phyloP scores from a whole-genome alignment of 2,329 filamentous ascomycete genomes.

The Bretziella fagacearum region DNA sequence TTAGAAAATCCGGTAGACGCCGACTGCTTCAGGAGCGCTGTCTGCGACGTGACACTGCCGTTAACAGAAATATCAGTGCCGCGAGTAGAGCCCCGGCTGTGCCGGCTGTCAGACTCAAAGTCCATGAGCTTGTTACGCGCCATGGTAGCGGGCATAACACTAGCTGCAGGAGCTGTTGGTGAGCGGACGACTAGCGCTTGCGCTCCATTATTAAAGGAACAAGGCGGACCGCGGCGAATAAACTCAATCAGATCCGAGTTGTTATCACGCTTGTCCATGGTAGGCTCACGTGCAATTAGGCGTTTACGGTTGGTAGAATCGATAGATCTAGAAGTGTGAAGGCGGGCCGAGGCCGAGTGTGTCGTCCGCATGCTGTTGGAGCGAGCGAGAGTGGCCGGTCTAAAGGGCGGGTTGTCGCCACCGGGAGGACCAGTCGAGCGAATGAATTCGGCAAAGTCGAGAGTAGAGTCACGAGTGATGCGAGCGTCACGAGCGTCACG shows the following conservation, averaged over 20 bases:
- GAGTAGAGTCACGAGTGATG: slow-evolving; percentile 50
- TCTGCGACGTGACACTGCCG: slow-evolving; percentile 59
- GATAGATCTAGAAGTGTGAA: slow-evolving; percentile 10
- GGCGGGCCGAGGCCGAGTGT: slow-evolving; percentile 21
- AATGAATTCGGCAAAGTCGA: slow-evolving; percentile 81
- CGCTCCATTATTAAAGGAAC: too few relatives aligned
- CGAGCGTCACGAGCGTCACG: slow-evolving; percentile 64
- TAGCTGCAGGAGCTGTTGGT: slow-evolving; percentile 40
- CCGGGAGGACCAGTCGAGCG: slow-evolving; percentile 61
- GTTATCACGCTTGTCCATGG: slow-evolving; percentile 42
- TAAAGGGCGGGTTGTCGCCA: slow-evolving; percentile 21
- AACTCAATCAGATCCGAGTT: slow-evolving; percentile 90
- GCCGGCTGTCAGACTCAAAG: slow-evolving; percentile 27
- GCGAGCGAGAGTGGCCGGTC: slow-evolving; percentile 19
- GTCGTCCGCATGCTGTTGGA: slow-evolving; percentile 26
- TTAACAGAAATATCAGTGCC: slow-evolving; percentile 40
- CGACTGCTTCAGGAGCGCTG: slow-evolving; percentile 42
- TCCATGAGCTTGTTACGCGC: slow-evolving; percentile 11
- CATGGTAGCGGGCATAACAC: not conserved
- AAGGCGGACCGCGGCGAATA: slow-evolving; percentile 70
- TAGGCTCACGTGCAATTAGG: slow-evolving; percentile 50
- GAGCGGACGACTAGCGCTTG: not conserved
- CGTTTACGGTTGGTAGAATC: slow-evolving; percentile 30
- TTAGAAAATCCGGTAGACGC: slow-evolving; percentile 20
- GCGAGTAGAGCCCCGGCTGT: slow-evolving; percentile 39